Percentiles rank a stretch among this genome's conserved stretches.
These are phyloP conservation scores for Secale cereale DNA, from an alignment of 176 grass and related monocot genomes.

Conservation along the genomic window DNA sequence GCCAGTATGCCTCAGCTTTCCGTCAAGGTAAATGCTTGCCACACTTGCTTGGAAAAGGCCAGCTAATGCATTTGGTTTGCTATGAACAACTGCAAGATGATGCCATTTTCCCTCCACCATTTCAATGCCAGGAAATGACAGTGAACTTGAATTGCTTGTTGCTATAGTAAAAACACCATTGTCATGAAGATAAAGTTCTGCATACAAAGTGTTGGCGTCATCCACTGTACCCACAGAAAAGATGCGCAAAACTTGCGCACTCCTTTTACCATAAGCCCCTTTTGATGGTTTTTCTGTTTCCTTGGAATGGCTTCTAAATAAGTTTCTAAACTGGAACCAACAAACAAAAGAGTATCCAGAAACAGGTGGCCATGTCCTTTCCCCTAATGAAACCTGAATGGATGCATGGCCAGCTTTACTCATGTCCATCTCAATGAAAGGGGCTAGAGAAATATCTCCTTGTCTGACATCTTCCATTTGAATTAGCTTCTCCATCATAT, in stretches of 20 bases:
- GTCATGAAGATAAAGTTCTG: slow-evolving; percentile 91
- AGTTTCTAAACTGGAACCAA: slow-evolving; percentile 94
- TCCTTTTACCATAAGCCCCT: slow-evolving; percentile 53
- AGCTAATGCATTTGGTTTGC: slow-evolving; percentile 97
- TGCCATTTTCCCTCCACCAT: slow-evolving; percentile 97
- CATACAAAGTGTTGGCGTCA: slow-evolving; percentile 71
- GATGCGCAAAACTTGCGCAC: slow-evolving; percentile 70
- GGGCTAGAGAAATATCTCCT: slow-evolving; percentile 77
- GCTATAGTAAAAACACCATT: slow-evolving; percentile 89
- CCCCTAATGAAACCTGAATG: slow-evolving; percentile 98
- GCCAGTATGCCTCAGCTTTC: slow-evolving; percentile 93
- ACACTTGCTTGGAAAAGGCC: slow-evolving; percentile 97
- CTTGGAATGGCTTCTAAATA: slow-evolving; percentile 71
- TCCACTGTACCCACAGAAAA: slow-evolving; percentile 93
- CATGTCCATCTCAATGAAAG: slow-evolving; percentile 99
- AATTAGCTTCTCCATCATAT: slow-evolving; percentile 95
- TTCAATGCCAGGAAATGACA: slow-evolving; percentile 85
- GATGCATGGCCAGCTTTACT: slow-evolving; percentile 92
- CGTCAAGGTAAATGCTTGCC: slow-evolving; percentile 91
- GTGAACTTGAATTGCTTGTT: slow-evolving; percentile 84
- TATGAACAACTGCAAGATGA: slow-evolving; percentile 97
- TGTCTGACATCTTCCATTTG: slow-evolving; percentile 85
- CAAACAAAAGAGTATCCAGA: slow-evolving; percentile 98
- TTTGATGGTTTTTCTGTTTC: slow-evolving; percentile 70
- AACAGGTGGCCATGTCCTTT: slow-evolving; percentile 98